A percentile compares a stretch with the other conserved stretches of the same genome.
These are phyloP conservation scores for Pinus tabuliformis DNA, from an alignment of 75 land plant species.

Conservation along the genomic window DNA sequence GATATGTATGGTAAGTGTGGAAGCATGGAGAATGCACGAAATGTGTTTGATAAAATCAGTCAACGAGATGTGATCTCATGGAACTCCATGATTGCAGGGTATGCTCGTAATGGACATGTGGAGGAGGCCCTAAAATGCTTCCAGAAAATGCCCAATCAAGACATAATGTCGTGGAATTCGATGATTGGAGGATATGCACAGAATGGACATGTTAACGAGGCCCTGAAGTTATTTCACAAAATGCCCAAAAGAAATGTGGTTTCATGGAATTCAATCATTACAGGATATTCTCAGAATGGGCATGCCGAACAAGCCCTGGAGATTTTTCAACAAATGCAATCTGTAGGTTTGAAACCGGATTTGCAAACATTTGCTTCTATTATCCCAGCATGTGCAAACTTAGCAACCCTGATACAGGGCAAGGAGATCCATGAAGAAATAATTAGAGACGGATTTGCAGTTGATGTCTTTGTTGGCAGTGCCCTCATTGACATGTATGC, in stretches of 20 bases:
- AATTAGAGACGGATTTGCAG: constrained; percentile 10
- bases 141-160: neutral
- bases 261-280: constrained; percentile 28
- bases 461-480: constrained; percentile 7
- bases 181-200: constrained; percentile 27
- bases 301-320: constrained; percentile 16
- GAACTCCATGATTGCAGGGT: neutral
- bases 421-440: constrained; percentile 16
- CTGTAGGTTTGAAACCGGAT: constrained; percentile 21
- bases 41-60: neutral
- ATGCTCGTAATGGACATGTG: neutral
- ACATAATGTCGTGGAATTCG: constrained; percentile 16
- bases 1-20: constrained; percentile 14
- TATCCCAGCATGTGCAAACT: constrained; percentile 25
- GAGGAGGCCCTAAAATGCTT: neutral
- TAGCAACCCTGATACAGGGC: constrained; percentile 12
- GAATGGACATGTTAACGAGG: constrained; percentile 13
- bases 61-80: neutral
- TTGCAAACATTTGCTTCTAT: constrained; percentile 18
- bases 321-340: constrained; percentile 27
- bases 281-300: constrained; percentile 25
- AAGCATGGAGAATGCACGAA: neutral
- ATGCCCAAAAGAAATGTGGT: constrained; percentile 24
- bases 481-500: constrained; percentile 21
- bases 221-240: constrained; percentile 10